These are phyloP conservation scores for Zygosaccharomyces bailii DNA, from an alignment of 805 yeast genomes.

Conservation along the genomic window DNA sequence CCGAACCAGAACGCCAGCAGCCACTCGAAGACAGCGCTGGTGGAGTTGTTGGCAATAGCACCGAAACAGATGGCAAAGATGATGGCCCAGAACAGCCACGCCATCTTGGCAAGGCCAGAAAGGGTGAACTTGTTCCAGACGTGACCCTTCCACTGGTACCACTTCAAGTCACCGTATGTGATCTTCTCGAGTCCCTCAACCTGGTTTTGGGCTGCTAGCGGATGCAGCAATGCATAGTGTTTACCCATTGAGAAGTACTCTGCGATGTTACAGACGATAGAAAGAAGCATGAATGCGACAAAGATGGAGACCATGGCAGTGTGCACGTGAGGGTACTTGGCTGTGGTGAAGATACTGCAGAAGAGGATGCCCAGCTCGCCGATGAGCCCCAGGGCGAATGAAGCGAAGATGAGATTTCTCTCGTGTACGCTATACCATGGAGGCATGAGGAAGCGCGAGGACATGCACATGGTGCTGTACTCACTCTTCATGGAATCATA, in stretches of 20 bases:
- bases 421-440: constrained; percentile 41
- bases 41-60: constrained; percentile 41
- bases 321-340: constrained; percentile 53
- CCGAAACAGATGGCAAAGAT: constrained; percentile 69
- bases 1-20: constrained; percentile 82
- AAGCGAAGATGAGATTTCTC: constrained; percentile 40
- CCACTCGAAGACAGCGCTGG: constrained; percentile 80
- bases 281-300: constrained; percentile 59
- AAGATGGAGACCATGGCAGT: constrained; percentile 69
- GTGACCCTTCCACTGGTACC: constrained; percentile 36
- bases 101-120: constrained; percentile 50
- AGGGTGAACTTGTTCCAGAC: constrained; percentile 44
- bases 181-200: constrained; percentile 20
- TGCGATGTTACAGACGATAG: constrained; percentile 43
- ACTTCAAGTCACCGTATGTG: constrained; percentile 18
- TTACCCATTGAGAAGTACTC: constrained; percentile 48
- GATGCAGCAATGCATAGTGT: constrained; percentile 41
- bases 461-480: constrained; percentile 20
- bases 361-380: constrained; percentile 74
- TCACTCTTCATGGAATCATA: constrained; percentile 18
- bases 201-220: constrained; percentile 23
- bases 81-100: constrained; percentile 67
- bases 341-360: constrained; percentile 70
- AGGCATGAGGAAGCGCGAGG: constrained; percentile 33
- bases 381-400: constrained; percentile 44